Evolutionary conservation across 108 stramenopile genomes (phyloP), one percentile per base, ranked within the genome.

Genomic region (Epithemia pelagica): DNA sequence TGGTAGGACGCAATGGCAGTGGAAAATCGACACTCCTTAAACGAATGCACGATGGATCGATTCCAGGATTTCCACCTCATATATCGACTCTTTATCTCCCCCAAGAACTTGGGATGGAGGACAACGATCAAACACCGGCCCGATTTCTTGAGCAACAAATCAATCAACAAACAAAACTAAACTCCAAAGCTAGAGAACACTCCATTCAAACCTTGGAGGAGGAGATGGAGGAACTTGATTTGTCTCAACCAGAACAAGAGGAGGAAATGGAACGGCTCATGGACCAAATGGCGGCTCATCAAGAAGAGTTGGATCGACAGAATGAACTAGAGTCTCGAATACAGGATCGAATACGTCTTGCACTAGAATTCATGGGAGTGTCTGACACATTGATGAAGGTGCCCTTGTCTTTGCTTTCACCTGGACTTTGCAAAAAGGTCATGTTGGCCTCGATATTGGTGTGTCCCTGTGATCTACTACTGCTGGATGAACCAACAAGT

Each of bases 401-500:
- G 29, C 74, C 82, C 1, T 82, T 76, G 19, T 31, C 31, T 15
- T 53, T 67, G 53, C 62, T 91, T 1, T 77, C 78, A 30, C 80
- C 81, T 15, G 88, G 84, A 22, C 60, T 78, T 57, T 76, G 78
- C 24, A 92, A 92, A 75, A 75, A 84, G 68, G 66, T 88, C 0
- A 58, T 78, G 19, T 70, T 92, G 33, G 77, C 85, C 1, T 75
- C 77, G 30, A 80, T 84, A 1, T 32, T 82, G 0, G 65, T 86
- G 57, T 79, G 66, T 58, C 54, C 31, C 5, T 68, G 67, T 3
- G 77, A 76, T 54, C 20, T 92, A 0, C 33, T 91, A 0, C 67
- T 91, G 10, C 64, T 91, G 19, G 91, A 92, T 60, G 91, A 95
- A 61, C 94, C 94, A 1, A 88, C 91, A 15, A 83, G 77, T 30